Evolutionary conservation across 495 filamentous ascomycete species (phyloP).

Genomic region (Neurospora sp.): DNA sequence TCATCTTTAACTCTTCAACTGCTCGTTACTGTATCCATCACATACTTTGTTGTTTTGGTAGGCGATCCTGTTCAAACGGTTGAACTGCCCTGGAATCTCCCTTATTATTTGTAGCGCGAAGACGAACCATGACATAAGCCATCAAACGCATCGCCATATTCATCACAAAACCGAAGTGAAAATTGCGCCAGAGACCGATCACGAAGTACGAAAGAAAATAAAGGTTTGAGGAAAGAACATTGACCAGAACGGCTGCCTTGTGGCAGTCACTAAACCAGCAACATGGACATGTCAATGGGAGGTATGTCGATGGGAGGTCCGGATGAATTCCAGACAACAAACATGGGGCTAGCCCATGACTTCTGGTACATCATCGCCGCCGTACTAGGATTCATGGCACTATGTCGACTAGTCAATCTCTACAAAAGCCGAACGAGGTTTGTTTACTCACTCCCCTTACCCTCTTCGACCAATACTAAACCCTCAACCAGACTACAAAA

Average conservation of each 20-base stretch:
- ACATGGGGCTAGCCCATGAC: constrained; percentile 31
- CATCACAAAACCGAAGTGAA: background rate
- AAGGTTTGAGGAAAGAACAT: background rate
- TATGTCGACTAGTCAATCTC: constrained; percentile 29
- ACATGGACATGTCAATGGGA: background rate
- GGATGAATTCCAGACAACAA: constrained; percentile 24
- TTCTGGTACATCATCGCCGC: constrained; percentile 43
- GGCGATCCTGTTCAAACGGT: background rate
- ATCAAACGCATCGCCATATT: background rate
- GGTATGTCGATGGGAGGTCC: constrained; percentile 5
- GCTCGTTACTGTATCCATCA: background rate
- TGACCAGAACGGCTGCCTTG: background rate
- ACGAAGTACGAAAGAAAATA: background rate
- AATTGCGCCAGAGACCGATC: background rate
- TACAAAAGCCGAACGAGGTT: constrained; percentile 26
- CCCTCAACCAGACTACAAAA: constrained; percentile 25
- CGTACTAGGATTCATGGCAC: constrained; percentile 27
- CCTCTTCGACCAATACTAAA: background rate
- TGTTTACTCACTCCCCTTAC: background rate
- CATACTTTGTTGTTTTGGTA: background rate
- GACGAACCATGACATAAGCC: background rate
- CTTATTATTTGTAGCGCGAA: background rate
- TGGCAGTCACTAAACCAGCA: background rate
- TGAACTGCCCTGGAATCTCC: background rate
- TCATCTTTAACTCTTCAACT: background rate